Conservation (phyloP, 306 rosid species). For the Castanospermum australe region DNA sequence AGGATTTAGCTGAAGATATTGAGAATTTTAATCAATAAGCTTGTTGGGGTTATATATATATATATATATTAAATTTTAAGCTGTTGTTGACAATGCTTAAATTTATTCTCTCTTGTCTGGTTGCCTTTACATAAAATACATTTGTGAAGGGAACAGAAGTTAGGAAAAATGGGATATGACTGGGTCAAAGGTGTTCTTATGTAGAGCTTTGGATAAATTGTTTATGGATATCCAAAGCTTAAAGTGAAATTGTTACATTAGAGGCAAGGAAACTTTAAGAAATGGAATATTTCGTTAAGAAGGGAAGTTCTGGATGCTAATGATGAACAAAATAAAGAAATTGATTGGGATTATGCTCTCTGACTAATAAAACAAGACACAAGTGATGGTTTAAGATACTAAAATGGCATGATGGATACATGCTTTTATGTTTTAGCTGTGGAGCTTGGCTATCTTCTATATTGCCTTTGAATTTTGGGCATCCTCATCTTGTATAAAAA, state of each 20-base stretch:
- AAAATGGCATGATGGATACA: neutral
- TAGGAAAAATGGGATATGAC: neutral
- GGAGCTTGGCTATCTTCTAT: neutral
- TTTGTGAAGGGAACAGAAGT: neutral
- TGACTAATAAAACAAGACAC: conserved; percentile 9
- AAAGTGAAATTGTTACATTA: conserved; percentile 7
- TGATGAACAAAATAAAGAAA: neutral
- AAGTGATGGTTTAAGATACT: neutral
- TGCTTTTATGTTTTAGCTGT: conserved; percentile 13
- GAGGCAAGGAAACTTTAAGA: neutral
- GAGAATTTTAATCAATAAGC: neutral
- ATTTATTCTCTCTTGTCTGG: conserved; percentile 17
- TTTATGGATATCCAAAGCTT: neutral
- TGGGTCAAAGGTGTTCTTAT: neutral
- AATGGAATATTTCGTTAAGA: neutral
- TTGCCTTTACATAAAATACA: neutral
- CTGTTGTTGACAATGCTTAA: neutral
- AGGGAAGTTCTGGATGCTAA: neutral
- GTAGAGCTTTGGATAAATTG: neutral
- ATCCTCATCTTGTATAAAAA: neutral
- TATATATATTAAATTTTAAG: neutral
- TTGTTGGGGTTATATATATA: no score
- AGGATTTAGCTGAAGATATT: conserved; percentile 3
- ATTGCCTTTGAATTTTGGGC: neutral
- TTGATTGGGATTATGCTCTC: conserved; percentile 16